phyloP scores from a whole-genome alignment of 2,329 filamentous ascomycete species.

The Penicillium sp. region DNA sequence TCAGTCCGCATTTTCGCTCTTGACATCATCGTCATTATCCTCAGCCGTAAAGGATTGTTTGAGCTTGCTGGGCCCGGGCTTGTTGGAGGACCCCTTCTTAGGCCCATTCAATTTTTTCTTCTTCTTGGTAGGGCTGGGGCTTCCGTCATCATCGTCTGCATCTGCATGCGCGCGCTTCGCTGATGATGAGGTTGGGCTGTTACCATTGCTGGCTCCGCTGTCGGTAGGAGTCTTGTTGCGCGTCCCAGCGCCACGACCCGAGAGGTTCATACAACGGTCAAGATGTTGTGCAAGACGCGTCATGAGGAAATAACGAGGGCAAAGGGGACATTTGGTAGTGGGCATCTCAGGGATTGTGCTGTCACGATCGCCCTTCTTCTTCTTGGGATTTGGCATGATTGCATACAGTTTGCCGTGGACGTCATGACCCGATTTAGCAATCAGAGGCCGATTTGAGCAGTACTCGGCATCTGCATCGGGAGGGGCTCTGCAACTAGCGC shows the following conservation, averaged over 20 bases:
- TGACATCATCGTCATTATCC: slow-evolving; percentile 36
- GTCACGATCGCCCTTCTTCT: slow-evolving; percentile 35
- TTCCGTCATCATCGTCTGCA: slow-evolving; percentile 44
- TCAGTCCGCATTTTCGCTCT: slow-evolving; percentile 38
- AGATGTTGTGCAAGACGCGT: slow-evolving; percentile 63
- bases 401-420: slow-evolving; percentile 59
- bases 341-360: slow-evolving; percentile 34
- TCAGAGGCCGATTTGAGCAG: slow-evolving; percentile 61
- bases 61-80: slow-evolving; percentile 43
- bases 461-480: slow-evolving; percentile 57
- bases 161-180: slow-evolving; percentile 40
- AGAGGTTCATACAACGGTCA: slow-evolving; percentile 62
- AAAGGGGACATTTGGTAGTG: slow-evolving; percentile 57
- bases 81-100: slow-evolving; percentile 40
- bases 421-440: slow-evolving; percentile 59
- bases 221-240: slow-evolving; percentile 48
- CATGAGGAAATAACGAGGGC: slow-evolving; percentile 62
- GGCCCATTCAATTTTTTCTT: slow-evolving; percentile 50
- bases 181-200: slow-evolving; percentile 36
- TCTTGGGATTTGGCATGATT: slow-evolving; percentile 50
- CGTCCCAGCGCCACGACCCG: slow-evolving; percentile 51
- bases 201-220: slow-evolving; percentile 45
- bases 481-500: slow-evolving; percentile 49
- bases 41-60: slow-evolving; percentile 44
- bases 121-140: slow-evolving; percentile 50